phyloP scores from a whole-genome alignment of 257 asterid genomes.

The Solanum pinnatisectum region DNA sequence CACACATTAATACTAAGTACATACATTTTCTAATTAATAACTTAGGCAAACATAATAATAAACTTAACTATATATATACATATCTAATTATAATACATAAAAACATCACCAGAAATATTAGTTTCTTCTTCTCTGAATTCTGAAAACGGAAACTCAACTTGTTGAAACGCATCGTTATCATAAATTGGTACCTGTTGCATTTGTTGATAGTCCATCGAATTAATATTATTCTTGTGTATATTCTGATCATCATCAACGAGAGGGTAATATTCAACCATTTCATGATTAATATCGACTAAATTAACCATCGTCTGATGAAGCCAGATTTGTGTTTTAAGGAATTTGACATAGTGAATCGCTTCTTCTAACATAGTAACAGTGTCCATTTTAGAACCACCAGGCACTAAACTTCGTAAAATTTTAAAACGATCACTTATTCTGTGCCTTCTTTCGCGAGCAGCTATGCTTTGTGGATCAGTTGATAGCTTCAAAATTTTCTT shows the following conservation, averaged over 20 bases:
- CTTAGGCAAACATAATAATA: not conserved
- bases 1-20: not conserved
- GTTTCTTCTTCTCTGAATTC: not conserved
- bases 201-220: not conserved
- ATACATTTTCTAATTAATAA: not conserved
- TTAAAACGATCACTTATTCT: conserved; percentile 76
- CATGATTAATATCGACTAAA: not conserved
- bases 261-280: not conserved
- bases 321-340: conserved; percentile 68
- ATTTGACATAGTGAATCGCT: conserved; percentile 73
- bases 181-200: not conserved
- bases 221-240: not conserved
- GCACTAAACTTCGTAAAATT: conserved; percentile 64
- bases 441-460: conserved; percentile 79
- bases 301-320: conserved; percentile 48
- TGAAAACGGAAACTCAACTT: not conserved
- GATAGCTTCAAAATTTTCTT: conserved; percentile 37
- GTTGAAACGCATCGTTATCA: not conserved
- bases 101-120: conserved; percentile 15
- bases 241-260: not conserved
- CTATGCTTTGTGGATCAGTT: conserved; percentile 77
- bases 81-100: conserved; percentile 14
- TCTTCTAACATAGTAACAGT: conserved; percentile 78
- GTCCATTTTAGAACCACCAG: conserved; percentile 74
- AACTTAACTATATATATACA: not conserved